phyloP scores from a whole-genome alignment of 1,284 basidiomycete genomes.

The Cryptococcus sp. region DNA sequence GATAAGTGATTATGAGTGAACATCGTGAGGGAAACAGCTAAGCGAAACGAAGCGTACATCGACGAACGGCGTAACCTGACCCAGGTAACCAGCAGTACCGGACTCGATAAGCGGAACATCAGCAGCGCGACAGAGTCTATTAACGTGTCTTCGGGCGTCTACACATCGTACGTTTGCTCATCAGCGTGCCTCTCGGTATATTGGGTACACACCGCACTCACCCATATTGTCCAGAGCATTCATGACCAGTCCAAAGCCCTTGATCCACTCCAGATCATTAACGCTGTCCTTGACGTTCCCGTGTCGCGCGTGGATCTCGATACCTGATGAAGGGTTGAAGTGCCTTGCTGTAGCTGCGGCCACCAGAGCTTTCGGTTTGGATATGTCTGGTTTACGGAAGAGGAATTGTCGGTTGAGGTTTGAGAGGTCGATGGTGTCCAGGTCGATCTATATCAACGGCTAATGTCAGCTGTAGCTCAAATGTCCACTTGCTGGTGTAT shows the following conservation, averaged over 20 bases:
- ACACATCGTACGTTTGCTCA: background rate
- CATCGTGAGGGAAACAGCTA: slow-evolving; percentile 1
- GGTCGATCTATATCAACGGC: slow-evolving; percentile 66
- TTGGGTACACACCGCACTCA: slow-evolving; percentile 50
- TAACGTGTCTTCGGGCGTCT: slow-evolving; percentile 90
- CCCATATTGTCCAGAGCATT: slow-evolving; percentile 96
- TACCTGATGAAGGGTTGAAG: slow-evolving; percentile 76
- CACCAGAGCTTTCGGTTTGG: slow-evolving; percentile 92
- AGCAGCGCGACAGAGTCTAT: slow-evolving; percentile 94
- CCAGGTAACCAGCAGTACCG: slow-evolving; percentile 93
- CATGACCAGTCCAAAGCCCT: slow-evolving; percentile 85
- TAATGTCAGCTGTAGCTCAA: background rate
- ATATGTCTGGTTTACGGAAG: slow-evolving; percentile 96
- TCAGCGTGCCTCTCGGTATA: background rate
- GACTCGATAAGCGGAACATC: slow-evolving; percentile 91
- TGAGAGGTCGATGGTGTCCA: slow-evolving; percentile 98
- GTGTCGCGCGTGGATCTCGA: slow-evolving; percentile 84
- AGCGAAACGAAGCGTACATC: slow-evolving; percentile 43
- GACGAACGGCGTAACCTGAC: slow-evolving; percentile 64
- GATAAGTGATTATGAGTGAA: background rate
- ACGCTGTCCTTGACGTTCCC: slow-evolving; percentile 93
- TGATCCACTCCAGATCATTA: slow-evolving; percentile 89
- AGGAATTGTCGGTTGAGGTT: slow-evolving; percentile 98
- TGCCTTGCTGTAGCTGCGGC: slow-evolving; percentile 83
- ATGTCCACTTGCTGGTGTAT: background rate